Base-by-base conservation (phyloP, 1,284 basidiomycete genomes). In the Cerioporus squamosus region DNA sequence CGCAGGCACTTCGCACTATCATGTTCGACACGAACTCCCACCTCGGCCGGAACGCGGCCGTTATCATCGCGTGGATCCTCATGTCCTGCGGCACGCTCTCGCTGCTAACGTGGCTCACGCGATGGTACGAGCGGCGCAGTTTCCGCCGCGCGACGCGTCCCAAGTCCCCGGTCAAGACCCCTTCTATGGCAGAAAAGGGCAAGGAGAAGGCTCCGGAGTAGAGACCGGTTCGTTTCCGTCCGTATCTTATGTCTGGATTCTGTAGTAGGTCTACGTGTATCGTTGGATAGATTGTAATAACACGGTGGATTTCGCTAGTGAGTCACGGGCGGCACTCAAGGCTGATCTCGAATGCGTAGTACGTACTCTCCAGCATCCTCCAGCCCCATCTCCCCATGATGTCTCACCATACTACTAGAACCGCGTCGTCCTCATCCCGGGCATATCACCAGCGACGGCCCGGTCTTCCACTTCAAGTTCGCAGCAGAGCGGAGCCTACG, bases 11-110 rank as follows among this genome's bases (percentile, higher is more conserved):
- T 31, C 74, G 80, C 18, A 78, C 78, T 20, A 77, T 84, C 69
- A 75, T 83, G 61, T 82, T 84, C 75, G 66, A 81, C 66, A 82
- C 80, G 7, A 72, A 75, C 54, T 77, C 77, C 60, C 69, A 77
- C 36, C 71, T 83, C 17, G 80, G 72, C 6, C 61, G 65, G 42
- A 80, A 80, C 66, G 71, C 78, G 8, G 81, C 78, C 9, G 77
- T 84, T 57, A 72, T 83, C 24, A 48, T 83, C 44, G 78, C 72
- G 1, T 84, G 81, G 81, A 69, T 77, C 31, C 68, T 66, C 15
- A 50, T 81, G 39, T 72, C 75, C 18, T 68, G 64, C 57, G 68
- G 75, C 53, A 81, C 79, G 17, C 70, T 79, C 15, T 50, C 74
- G 0, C 43, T 77, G 2, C 75, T 79, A 47, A 80, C 79, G 3